Base-by-base conservation (phyloP, 2,329 filamentous ascomycete genomes). In the Nigrospora osmanthi region DNA sequence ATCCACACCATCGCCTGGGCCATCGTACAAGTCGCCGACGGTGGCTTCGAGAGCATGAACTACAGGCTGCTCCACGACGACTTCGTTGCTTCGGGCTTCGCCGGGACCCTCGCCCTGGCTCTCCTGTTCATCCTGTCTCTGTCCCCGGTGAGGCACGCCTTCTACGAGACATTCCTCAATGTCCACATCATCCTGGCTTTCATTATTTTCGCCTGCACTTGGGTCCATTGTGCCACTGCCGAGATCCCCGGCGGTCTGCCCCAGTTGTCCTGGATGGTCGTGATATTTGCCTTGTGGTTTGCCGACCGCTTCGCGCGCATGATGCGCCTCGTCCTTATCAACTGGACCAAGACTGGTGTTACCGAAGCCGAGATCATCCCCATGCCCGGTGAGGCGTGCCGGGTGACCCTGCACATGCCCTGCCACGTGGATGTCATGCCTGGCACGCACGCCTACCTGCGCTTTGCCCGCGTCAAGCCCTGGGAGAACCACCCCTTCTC, bases 151-250 rank as follows among this genome's bases (percentile, higher is more conserved):
- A 83, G 93, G 49, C 91, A 96, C 64, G 89, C 90, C 35, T 96
- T 95, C 62, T 98, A 98, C 69, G 93, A 98, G 69, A 94, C 89
- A 1, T 98, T 98, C 69, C 76, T 97, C 55, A 88, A 87, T 60
- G 67, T 85, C 30, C 93, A 97, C 67, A 89, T 95, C 54, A 63
- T 87, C 34, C 69, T 95, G 42, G 89, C 83, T 35, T 64, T 84
- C 33, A 59, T 87, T 44, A 70, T 73, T 40, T 77, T 96, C 42
- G 71, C 78, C 46, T 83, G 82, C 56, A 81, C 90, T 10, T 93
- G 83, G 76, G 70, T 90, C 34, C 93, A 97, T 69, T 81, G 88
- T 56, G 72, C 79, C 38, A 70, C 86, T 11, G 78, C 87, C 28
- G 64, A 71, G 4, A 69, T 89, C 31, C 65, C 78, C 13, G 81